phyloP scores from a whole-genome alignment of 2,329 filamentous ascomycete species.

The Aspergillus sp. region DNA sequence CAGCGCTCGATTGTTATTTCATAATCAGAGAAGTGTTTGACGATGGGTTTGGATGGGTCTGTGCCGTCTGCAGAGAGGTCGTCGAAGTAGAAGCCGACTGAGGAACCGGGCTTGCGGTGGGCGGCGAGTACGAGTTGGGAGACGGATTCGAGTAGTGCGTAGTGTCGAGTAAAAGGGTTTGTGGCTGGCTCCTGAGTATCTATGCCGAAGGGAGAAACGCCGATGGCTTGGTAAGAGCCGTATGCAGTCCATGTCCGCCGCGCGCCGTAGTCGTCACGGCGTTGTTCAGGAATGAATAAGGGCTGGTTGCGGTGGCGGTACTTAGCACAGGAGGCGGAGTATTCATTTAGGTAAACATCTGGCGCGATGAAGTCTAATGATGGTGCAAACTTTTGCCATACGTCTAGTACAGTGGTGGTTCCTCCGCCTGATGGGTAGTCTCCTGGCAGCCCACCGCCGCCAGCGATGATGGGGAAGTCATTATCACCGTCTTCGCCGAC shows the following conservation, averaged over 20 bases:
- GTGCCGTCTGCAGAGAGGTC: conserved; percentile 10
- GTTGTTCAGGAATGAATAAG: conserved; percentile 51
- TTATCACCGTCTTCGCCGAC: conserved; percentile 33
- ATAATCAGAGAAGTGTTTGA: conserved; percentile 34
- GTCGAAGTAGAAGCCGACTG: conserved; percentile 44
- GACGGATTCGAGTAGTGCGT: conserved; percentile 39
- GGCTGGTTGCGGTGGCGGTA: conserved; percentile 46
- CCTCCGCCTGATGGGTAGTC: conserved; percentile 52
- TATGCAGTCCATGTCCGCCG: conserved; percentile 41
- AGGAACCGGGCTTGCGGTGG: conserved; percentile 33
- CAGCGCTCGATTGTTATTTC: conserved; percentile 42
- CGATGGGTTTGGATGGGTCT: conserved; percentile 24
- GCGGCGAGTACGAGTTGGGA: conserved; percentile 41
- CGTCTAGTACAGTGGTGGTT: conserved; percentile 44
- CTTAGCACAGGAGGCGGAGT: conserved; percentile 40
- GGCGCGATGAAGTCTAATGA: conserved; percentile 49
- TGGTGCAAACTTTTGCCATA: conserved; percentile 47
- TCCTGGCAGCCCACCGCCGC: conserved; percentile 46
- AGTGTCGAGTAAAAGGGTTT: conserved; percentile 32
- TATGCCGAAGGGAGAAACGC: conserved; percentile 42
- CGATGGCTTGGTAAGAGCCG: conserved; percentile 37
- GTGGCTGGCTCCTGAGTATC: conserved; percentile 39
- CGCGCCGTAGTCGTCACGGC: conserved; percentile 46
- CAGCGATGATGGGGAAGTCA: conserved; percentile 39
- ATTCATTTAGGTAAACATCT: conserved; percentile 51